Conservation (phyloP, 169 alveolate genomes). For the Theileria equi region DNA sequence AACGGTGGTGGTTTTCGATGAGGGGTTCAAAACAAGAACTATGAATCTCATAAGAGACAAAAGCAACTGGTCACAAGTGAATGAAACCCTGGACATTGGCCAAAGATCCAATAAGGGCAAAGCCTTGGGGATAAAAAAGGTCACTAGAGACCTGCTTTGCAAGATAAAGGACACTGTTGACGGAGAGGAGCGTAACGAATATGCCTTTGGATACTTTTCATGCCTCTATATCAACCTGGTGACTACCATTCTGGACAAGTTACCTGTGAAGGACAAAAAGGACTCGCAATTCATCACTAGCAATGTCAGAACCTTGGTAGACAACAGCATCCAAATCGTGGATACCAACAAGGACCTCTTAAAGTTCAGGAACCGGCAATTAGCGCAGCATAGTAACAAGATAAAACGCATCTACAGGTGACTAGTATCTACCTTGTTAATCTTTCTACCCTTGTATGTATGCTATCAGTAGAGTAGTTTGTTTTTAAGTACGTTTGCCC, state of each 20-base stretch:
- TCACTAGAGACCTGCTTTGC: background rate
- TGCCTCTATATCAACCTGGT: conserved; percentile 20
- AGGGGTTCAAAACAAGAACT: background rate
- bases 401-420: conserved; percentile 21
- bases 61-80: background rate
- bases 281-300: conserved; percentile 25
- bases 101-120: background rate
- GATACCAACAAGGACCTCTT: conserved; percentile 1
- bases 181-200: conserved; percentile 19
- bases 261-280: conserved; percentile 20
- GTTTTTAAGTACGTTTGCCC: too few relatives aligned
- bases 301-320: conserved; percentile 1
- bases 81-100: background rate
- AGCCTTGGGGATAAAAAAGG: conserved; percentile 1
- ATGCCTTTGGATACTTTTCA: conserved; percentile 12
- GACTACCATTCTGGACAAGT: conserved; percentile 28
- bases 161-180: background rate
- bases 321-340: conserved; percentile 3
- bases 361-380: conserved; percentile 13
- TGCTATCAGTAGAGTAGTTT: too few relatives aligned
- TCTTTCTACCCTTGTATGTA: background rate
- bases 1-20: background rate
- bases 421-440: background rate
- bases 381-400: conserved; percentile 4
- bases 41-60: background rate